Evolutionary conservation across 164 flowering plant species (phyloP).

Genomic region (Tetrastigma voinierianum): DNA sequence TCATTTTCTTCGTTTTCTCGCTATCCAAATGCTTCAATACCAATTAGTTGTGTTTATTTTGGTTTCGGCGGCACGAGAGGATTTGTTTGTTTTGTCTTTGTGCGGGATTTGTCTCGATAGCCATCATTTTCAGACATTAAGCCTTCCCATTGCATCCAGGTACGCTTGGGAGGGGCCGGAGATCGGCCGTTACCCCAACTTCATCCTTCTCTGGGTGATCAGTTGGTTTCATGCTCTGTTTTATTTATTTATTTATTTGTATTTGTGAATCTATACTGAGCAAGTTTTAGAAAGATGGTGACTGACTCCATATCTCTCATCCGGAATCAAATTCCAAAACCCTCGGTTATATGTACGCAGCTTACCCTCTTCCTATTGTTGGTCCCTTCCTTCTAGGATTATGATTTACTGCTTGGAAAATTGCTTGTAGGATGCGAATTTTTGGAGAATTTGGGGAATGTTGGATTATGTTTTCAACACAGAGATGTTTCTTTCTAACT

Average conservation of each 20-base stretch:
- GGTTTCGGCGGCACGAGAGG: constrained; percentile 1
- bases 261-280: not conserved
- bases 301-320: constrained; percentile 7
- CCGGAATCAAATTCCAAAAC: constrained; percentile 12
- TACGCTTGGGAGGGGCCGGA: constrained; percentile 61
- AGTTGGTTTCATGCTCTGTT: constrained; percentile 20
- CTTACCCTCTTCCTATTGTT: constrained; percentile 3
- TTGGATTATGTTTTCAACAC: too few species aligned
- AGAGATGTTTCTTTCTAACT: too few species aligned
- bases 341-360: constrained; percentile 11
- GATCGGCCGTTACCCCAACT: constrained; percentile 67
- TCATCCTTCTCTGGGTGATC: constrained; percentile 68
- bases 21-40: not conserved
- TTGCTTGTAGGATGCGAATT: too few species aligned
- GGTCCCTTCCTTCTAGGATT: not conserved
- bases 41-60: not conserved
- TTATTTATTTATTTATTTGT: constrained; percentile 1
- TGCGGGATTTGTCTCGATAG: constrained; percentile 51
- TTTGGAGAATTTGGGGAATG: too few species aligned
- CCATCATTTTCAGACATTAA: too few species aligned
- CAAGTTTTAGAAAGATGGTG: constrained; percentile 15
- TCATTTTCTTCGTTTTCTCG: not conserved
- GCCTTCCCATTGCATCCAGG: too few species aligned
- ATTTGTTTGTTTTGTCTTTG: not conserved
- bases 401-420: too few species aligned